Base-by-base conservation (phyloP, 306 rosid species). In the Cercis canadensis region DNA sequence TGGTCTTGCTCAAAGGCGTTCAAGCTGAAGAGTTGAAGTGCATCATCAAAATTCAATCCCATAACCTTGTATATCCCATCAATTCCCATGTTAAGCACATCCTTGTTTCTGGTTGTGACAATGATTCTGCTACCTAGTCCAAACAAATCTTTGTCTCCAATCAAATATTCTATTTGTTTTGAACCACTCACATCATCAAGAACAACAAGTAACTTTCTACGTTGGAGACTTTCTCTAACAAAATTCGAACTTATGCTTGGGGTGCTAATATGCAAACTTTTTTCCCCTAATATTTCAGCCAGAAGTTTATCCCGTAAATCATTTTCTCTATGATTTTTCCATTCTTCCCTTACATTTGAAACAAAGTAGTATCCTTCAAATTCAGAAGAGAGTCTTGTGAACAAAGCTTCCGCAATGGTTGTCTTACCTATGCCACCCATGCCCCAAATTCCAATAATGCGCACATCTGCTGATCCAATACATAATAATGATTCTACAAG, bases 41-140 rank as follows among this genome's bases (percentile, higher is more conserved):
- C 7, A 37, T 37, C 43, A 6, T 8, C 1, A 37, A 8, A 8
- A 37, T 8, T 37, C 10, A 37, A 37, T 3, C 10, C 43, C 43
- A 5, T 37, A 37, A 37, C 43, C 43, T 37, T 8, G 43, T 37
- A 37, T 8, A 37, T 8, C 10, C 10, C 43, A 37, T 37, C 43
- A 37, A 37, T 3, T 37, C 29, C 43, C 29, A 24, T 24, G 10
- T 8, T 3, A 37, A 37, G 43, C 43, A 37, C 43, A 37, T 37
- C 3, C 10, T 37, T 37, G 10, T 37, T 8, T 37, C 43, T 66
- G 12, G 78, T 57, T 18, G 68, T 75, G 43, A 75, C 44, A 58
- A 78, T 45, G 59, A 74, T 74, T 57, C 73, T 73, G 33, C 72
- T 29, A 1, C 72, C 78, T 0, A 0, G 17, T 11, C 55, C 68